Conservation (phyloP, 371 early-diverging fungal genomes). For the Phascolomyces articulosus region DNA sequence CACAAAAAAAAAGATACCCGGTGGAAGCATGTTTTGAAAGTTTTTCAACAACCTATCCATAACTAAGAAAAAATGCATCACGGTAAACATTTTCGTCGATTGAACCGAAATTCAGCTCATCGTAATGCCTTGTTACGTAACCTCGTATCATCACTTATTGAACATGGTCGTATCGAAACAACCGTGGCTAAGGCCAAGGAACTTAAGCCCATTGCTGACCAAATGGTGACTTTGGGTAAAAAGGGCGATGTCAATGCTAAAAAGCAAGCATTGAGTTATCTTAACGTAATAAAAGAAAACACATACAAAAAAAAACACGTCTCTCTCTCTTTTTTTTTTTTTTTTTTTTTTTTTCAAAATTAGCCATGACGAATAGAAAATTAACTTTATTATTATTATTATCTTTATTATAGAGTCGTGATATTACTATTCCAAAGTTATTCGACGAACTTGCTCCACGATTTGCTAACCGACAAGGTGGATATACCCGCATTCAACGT, state of each 20-base stretch:
- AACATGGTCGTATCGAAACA: constrained; percentile 91
- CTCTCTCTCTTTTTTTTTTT: background rate
- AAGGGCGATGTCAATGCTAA: constrained; percentile 67
- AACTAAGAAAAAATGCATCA: constrained; percentile 78
- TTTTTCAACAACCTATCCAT: too few species aligned
- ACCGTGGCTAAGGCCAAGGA: constrained; percentile 95
- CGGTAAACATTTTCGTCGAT: constrained; percentile 69
- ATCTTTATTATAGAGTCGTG: constrained; percentile 75
- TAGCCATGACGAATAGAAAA: background rate
- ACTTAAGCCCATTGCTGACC: constrained; percentile 83
- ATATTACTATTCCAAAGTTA: constrained; percentile 80
- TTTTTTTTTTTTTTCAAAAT: background rate
- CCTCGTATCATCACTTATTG: constrained; percentile 84
- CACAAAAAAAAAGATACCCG: too few species aligned
- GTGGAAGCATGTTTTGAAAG: too few species aligned
- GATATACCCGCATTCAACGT: constrained; percentile 89
- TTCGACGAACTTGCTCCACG: constrained; percentile 85
- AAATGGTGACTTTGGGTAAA: constrained; percentile 84
- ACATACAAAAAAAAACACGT: too few species aligned
- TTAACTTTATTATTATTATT: background rate
- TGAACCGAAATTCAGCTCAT: constrained; percentile 76
- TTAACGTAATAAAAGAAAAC: constrained; percentile 64
- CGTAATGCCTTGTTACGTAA: constrained; percentile 86
- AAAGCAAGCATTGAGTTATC: constrained; percentile 61
- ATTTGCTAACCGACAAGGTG: constrained; percentile 81